Conservation (phyloP, 176 grass and related monocot genomes). For the Oryza nivara region DNA sequence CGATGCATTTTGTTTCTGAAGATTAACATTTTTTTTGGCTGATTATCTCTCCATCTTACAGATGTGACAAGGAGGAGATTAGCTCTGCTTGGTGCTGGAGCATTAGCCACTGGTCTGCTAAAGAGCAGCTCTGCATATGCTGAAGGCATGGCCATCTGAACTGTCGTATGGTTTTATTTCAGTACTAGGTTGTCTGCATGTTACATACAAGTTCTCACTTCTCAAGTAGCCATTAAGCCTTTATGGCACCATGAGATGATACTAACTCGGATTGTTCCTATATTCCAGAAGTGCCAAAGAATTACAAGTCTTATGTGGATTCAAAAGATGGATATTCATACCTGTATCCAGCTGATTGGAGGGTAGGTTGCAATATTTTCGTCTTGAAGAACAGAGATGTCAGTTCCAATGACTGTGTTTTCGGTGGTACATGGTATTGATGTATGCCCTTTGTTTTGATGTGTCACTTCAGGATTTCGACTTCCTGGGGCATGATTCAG, state of each 20-base stretch:
- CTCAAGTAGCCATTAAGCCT: background rate
- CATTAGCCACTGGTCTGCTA: slow-evolving; percentile 49
- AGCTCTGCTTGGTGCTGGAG: slow-evolving; percentile 67
- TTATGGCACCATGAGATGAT: slow-evolving; percentile 13
- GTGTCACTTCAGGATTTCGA: slow-evolving; percentile 74
- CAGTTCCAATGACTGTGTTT: background rate
- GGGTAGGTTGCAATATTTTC: slow-evolving; percentile 51
- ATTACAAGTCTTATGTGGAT: slow-evolving; percentile 81
- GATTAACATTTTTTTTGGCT: background rate
- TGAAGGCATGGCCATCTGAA: slow-evolving; percentile 63
- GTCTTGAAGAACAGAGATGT: slow-evolving; percentile 1
- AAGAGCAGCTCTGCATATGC: slow-evolving; percentile 53
- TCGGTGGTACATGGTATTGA: background rate
- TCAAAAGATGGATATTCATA: slow-evolving; percentile 81
- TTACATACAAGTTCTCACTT: background rate
- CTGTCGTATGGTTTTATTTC: background rate
- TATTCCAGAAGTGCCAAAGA: slow-evolving; percentile 72
- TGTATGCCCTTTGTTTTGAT: background rate
- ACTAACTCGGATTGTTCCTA: slow-evolving; percentile 46
- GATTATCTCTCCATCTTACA: slow-evolving; percentile 31
- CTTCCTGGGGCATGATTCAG: slow-evolving; percentile 86
- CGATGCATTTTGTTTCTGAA: background rate
- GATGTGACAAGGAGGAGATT: slow-evolving; percentile 63
- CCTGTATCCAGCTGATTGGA: slow-evolving; percentile 88
- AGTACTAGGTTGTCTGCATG: background rate